Percentiles rank a stretch among this genome's conserved stretches.
phyloP scores from a whole-genome alignment of 345 rosid species.

The Euphorbia lathyris region DNA sequence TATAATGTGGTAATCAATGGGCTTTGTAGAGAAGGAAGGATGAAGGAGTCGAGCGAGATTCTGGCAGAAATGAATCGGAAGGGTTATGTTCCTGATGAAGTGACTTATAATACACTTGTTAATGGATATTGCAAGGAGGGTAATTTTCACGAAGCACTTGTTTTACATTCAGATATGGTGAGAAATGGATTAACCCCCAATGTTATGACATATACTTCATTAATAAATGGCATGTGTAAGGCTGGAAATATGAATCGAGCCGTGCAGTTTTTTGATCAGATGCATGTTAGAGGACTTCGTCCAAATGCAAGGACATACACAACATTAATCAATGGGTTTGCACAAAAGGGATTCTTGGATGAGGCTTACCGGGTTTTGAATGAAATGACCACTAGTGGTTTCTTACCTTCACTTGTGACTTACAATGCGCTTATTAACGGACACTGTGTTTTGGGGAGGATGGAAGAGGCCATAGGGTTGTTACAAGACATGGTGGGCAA shows the following conservation, averaged over 20 bases:
- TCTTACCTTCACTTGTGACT: slow-evolving; percentile 73
- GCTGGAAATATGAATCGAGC: slow-evolving; percentile 81
- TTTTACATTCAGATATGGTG: slow-evolving; percentile 70
- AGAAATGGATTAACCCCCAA: slow-evolving; percentile 73
- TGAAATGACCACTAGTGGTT: slow-evolving; percentile 64
- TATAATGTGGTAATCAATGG: slow-evolving; percentile 75
- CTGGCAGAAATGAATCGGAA: slow-evolving; percentile 51
- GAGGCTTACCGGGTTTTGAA: slow-evolving; percentile 56
- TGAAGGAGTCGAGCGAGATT: slow-evolving; percentile 58
- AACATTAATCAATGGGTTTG: slow-evolving; percentile 78
- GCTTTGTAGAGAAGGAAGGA: slow-evolving; percentile 67
- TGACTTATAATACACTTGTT: slow-evolving; percentile 74
- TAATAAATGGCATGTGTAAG: slow-evolving; percentile 80
- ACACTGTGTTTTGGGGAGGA: slow-evolving; percentile 57
- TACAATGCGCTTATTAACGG: slow-evolving; percentile 79
- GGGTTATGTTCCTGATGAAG: slow-evolving; percentile 71
- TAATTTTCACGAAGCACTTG: slow-evolving; percentile 77
- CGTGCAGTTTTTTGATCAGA: slow-evolving; percentile 70
- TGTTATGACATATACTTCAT: slow-evolving; percentile 76
- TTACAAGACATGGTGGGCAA: slow-evolving; percentile 51
- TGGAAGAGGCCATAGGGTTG: slow-evolving; percentile 57
- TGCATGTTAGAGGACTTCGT: slow-evolving; percentile 68
- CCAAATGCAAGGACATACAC: slow-evolving; percentile 83
- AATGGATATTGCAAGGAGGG: slow-evolving; percentile 80
- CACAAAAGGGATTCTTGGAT: slow-evolving; percentile 57